phyloP scores from a whole-genome alignment of 179 eudicot species.

The Gypsophila paniculata region DNA sequence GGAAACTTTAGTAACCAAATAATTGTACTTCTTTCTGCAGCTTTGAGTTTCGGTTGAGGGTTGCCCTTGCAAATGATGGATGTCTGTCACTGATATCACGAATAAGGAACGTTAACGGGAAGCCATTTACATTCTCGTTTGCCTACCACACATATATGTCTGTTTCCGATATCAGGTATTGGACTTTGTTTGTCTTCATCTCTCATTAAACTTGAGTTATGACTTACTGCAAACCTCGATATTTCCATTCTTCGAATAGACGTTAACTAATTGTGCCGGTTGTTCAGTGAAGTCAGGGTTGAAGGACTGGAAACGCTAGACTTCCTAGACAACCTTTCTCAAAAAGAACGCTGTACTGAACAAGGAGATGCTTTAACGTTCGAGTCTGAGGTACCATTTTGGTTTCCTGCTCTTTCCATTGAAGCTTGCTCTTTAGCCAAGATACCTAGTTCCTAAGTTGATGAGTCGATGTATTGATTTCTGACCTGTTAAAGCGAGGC shows the following conservation, averaged over 20 bases:
- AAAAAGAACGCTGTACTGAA: constrained; percentile 72
- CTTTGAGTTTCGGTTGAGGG: constrained; percentile 76
- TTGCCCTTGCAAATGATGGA: constrained; percentile 61
- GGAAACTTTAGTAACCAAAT: not conserved
- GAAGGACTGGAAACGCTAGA: constrained; percentile 95
- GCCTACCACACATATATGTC: constrained; percentile 79
- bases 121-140: constrained; percentile 83
- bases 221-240: not conserved
- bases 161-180: constrained; percentile 82
- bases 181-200: not conserved
- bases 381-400: constrained; percentile 66
- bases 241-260: not conserved
- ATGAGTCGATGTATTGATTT: too few species aligned
- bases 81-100: constrained; percentile 60
- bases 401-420: not conserved
- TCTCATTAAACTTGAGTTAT: not conserved
- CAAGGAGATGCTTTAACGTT: constrained; percentile 90
- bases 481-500: too few species aligned
- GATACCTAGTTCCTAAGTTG: not conserved
- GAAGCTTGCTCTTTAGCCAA: not conserved
- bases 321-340: constrained; percentile 70
- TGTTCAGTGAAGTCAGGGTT: constrained; percentile 81
- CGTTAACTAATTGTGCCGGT: not conserved
- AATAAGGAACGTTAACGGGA: constrained; percentile 67
- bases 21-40: constrained; percentile 30